These are phyloP conservation scores for Tephrocybe sp. DNA, from an alignment of 768 basidiomycete species.

Conservation along the genomic window DNA sequence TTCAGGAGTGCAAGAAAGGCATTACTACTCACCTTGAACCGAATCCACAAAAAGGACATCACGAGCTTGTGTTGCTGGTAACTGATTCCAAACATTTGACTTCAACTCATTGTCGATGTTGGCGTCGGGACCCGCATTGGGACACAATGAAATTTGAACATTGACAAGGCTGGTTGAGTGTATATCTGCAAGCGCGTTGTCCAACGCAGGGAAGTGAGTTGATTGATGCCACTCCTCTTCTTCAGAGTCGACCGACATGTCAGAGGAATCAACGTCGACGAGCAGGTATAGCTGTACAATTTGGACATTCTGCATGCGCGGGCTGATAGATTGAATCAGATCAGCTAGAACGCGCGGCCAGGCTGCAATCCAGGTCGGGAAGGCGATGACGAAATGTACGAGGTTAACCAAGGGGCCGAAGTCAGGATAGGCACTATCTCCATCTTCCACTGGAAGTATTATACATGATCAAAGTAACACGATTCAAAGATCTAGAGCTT, in stretches of 20 bases:
- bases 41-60: constrained; percentile 1
- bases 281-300: neutral
- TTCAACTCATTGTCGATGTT: neutral
- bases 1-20: neutral
- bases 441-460: constrained; percentile 3
- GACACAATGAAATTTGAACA: neutral
- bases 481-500: neutral
- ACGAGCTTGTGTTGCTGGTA: neutral
- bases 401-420: constrained; percentile 1
- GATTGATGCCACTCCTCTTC: neutral
- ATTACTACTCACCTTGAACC: neutral
- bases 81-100: neutral
- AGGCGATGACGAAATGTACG: neutral
- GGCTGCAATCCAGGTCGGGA: neutral
- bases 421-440: neutral
- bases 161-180: neutral
- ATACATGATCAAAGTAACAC: neutral
- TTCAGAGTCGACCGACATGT: neutral
- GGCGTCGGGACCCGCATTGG: neutral
- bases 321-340: neutral
- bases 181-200: neutral
- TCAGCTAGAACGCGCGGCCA: neutral
- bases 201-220: neutral
- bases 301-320: constrained; percentile 2
- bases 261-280: neutral